A percentile compares a stretch with the other conserved stretches of the same genome.
phyloP scores from a whole-genome alignment of 495 filamentous ascomycete genomes.

The Lasiosphaeria hispida region DNA sequence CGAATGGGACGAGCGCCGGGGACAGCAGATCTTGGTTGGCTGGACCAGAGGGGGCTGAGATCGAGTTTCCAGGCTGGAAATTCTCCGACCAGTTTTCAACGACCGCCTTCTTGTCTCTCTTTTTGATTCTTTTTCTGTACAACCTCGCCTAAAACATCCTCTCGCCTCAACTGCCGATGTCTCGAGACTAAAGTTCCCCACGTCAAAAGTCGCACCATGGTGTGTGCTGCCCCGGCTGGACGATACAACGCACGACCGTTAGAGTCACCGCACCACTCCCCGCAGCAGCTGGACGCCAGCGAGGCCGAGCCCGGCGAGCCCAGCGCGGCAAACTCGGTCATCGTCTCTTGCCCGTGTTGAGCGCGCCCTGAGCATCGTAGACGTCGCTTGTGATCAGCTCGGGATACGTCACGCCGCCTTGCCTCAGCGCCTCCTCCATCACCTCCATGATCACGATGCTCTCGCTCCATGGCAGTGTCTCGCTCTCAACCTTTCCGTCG shows the following conservation, averaged over 20 bases:
- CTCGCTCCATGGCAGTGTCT: slow-evolving; percentile 70
- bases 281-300: too few species aligned
- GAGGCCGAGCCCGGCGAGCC: background rate
- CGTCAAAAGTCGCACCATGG: background rate
- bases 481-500: slow-evolving; percentile 80
- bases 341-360: slow-evolving; percentile 47
- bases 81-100: slow-evolving; percentile 3
- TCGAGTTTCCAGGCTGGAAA: slow-evolving; percentile 7
- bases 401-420: slow-evolving; percentile 76
- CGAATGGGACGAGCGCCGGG: background rate
- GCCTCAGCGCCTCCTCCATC: slow-evolving; percentile 84
- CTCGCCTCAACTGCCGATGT: slow-evolving; percentile 5
- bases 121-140: background rate
- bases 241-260: too few species aligned
- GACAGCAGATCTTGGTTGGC: background rate
- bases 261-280: too few species aligned
- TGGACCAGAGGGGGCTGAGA: slow-evolving; percentile 1
- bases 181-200: background rate
- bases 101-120: background rate
- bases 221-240: background rate
- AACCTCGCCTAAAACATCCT: background rate
- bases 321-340: slow-evolving; percentile 11
- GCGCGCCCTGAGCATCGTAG: slow-evolving; percentile 56
- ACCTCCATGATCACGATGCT: slow-evolving; percentile 89
- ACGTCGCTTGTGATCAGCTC: slow-evolving; percentile 76